Base-by-base conservation (phyloP, 805 yeast genomes). In the Isabelozyma rhagii region DNA sequence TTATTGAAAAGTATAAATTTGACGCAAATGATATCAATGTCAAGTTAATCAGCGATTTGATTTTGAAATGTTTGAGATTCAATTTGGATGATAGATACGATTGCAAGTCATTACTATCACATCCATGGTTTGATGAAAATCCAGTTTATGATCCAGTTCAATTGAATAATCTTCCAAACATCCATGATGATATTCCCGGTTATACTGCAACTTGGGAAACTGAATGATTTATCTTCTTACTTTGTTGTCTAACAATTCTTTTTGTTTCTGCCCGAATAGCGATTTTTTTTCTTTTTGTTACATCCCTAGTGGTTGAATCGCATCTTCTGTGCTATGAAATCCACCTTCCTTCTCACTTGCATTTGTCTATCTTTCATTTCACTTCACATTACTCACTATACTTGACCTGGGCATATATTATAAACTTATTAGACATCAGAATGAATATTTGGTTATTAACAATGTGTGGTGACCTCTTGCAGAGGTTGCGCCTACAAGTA, bases 81-180 rank as follows among this genome's bases (percentile, higher is more conserved):
- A 74, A 77, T 55, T 79, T 84, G 25, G 63, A 63, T 42, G 72
- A 72, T 10, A 69, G 88, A 47, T 75, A 71, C 46, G 87, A 82
- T 66, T 79, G 83, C 27, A 79, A 80, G 39, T 72, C 80, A 7
- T 70, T 82, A 63, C 66, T 77, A 44, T 68, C 74, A 29, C 86
- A 82, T 60, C 75, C 80, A 4, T 83, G 84, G 83, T 63, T 82
- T 3, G 55, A 55, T 27, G 57, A 53, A 27, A 25, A 48, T 8
- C 39, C 45, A 27, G 48, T 47, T 10, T 39, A 47, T 27, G 54
- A 53, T 43, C 45, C 53, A 31, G 43, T 43, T 9, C 62, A 56
- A 31, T 54, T 66, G 51, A 53, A 52, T 13, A 47, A 44, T 29
- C 55, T 69, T 51, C 60, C 60, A 17, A 66, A 65, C 51, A 41